Base-by-base conservation (phyloP, 2,329 filamentous ascomycete genomes). In the Monosporascus sp. region DNA sequence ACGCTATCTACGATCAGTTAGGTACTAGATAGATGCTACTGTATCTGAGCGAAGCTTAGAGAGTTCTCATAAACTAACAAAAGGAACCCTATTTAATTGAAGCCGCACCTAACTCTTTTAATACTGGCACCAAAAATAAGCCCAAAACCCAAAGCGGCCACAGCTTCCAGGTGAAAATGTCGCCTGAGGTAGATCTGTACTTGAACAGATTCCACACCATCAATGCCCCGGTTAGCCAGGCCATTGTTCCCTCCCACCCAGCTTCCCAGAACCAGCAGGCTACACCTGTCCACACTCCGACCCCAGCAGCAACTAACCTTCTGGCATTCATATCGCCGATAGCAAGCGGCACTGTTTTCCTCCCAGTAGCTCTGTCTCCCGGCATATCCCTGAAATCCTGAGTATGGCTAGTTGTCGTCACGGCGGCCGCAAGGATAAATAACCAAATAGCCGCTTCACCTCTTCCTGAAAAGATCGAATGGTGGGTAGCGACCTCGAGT, bases 321-420 rank as follows among this genome's bases (percentile, higher is more conserved):
- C 56, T 49, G 1, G 56, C 52, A 37, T 51, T 43, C 6, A 14
- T 37, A 22, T 55, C 53, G 0, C 57, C 52, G 1, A 58, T 49
- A 6, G 47, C 52, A 17, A 57, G 40, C 7, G 57, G 54, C 7
- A 58, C 37, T 2, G 54, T 58, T 17, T 27, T 52, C 14, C 57
- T 48, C 6, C 57, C 55, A 5, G 27, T 20, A 14, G 38, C 26
- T 22, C n/a, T 53, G 26, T 58, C 55, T n/a, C 57, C 57, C 16
- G 53, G 35, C 31, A 53, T 43, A 40, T 56, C 54, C n/a, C 56
- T 45, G 27, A 58, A 58, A 44, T 56, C 56, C 38, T 56, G 56
- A 3, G 47, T n/a, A 20, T 56, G 54, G 14, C 50, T 53, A 11
- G 24, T 50, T 2, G 49, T 49, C 9, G 52, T 45, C 7, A 56